A percentile compares a stretch with the other conserved stretches of the same genome.
These are phyloP conservation scores for Rutstroemia sp. DNA, from an alignment of 2,329 filamentous ascomycete species.

Conservation along the genomic window DNA sequence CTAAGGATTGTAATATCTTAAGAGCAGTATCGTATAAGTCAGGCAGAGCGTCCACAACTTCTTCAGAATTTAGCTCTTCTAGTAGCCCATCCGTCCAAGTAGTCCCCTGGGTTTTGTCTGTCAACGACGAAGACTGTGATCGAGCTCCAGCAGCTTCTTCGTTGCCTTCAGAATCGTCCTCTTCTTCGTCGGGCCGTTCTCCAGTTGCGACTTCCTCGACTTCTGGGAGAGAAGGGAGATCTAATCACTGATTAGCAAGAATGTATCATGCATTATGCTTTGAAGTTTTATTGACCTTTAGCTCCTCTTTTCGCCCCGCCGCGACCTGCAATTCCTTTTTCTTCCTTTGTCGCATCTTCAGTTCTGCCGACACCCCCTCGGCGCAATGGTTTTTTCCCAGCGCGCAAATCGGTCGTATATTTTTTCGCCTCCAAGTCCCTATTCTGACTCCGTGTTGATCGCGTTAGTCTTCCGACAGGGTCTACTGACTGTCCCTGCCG, in stretches of 20 bases:
- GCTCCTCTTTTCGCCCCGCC: conserved; percentile 7
- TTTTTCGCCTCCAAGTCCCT: conserved; percentile 26
- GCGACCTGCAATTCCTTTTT: neutral
- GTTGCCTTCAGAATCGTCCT: neutral
- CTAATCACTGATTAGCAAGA: neutral
- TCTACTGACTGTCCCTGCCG: conserved; percentile 11
- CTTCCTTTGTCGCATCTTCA: conserved; percentile 10
- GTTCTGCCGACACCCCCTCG: conserved; percentile 21
- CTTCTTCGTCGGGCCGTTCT: neutral
- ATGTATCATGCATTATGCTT: too few relatives aligned
- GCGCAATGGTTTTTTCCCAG: conserved; percentile 10
- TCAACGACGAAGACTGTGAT: conserved; percentile 8
- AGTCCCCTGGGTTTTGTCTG: conserved; percentile 21
- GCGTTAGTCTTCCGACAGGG: conserved; percentile 15
- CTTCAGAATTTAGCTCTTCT: conserved; percentile 27
- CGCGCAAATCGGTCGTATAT: conserved; percentile 3
- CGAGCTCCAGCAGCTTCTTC: neutral
- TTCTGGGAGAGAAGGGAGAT: neutral
- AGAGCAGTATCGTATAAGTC: conserved; percentile 31
- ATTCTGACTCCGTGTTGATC: conserved; percentile 34
- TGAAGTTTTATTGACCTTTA: conserved; percentile 13
- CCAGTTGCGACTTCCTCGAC: neutral
- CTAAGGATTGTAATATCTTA: conserved; percentile 32
- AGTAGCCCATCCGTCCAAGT: conserved; percentile 20
- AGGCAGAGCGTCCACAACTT: conserved; percentile 34